Evolutionary conservation across 2,329 filamentous ascomycete genomes (phyloP), one percentile per base, ranked within the genome.

Genomic region (Stylonectria norvegica): DNA sequence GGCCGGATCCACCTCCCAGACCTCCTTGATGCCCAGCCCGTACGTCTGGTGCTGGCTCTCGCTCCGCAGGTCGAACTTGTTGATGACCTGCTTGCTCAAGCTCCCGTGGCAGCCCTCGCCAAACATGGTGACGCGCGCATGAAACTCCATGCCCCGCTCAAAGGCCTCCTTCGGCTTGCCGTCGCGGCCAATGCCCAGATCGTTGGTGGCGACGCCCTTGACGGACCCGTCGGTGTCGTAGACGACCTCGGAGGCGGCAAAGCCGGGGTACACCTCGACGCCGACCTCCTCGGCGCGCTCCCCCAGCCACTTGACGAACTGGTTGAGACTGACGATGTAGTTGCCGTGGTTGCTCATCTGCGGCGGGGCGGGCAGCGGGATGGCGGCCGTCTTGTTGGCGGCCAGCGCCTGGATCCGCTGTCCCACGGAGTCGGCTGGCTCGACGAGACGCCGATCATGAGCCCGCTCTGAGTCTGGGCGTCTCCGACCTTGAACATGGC

Each of bases 271-370:
- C 10, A 98, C 80, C 67, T 98, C 93, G 19, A 98, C 93, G 20
- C 93, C 93, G 20, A 94, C 61, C 68, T 97, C 93, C 67, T 98
- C 93, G n/a, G 93, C 93, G 34, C 91, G 81, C 63, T 97, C 93
- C 34, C 88, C 90, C 3, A 98, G 75, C 93, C 93, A 98, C 67
- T 91, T 94, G 42, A 86, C 86, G 59, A 98, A 85, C 65, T 97
- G 88, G 65, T 94, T 97, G 58, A 98, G 70, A 60, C 88, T 95
- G 59, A 98, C 82, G 53, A 98, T 98, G 66, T 94, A 97, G 69
- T 98, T 98, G 53, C 93, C 93, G 58, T 95, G 80, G 64, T 98
- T 98, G 72, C 90, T 81, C 93, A 98, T 98, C 70, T 97, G 93
- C 20, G 93, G 93, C 31, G 93, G 93, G 10, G 84, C 81, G 1